Evolutionary conservation across 495 filamentous ascomycete species (phyloP), one percentile per base, ranked within the genome.

Genomic region (Rostrohypoxylon terebratum): DNA sequence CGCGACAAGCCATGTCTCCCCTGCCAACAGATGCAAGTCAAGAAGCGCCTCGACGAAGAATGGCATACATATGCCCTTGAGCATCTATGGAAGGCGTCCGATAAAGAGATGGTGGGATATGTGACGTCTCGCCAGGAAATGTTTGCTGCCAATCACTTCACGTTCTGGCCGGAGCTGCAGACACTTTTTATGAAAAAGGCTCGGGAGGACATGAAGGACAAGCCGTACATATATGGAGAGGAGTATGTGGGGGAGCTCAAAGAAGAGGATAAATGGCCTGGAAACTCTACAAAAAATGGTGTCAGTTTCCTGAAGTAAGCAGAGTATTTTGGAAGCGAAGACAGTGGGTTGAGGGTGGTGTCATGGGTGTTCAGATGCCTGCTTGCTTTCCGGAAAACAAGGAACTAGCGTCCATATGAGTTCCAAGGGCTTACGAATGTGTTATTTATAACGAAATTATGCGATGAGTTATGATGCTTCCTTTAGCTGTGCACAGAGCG

Each of bases 1-100:
- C 62, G 38, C 36, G 45, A 51, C 7, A 10, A 31, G 9, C 25
- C 31, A n/a, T 63, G 60, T 31, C n/a, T 40, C 14, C 60, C 44
- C 7, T 63, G 60, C 33, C 8, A 63, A 10, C 7, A 51, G 45
- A 53, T 18, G 36, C 16, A 63, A n/a, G 4, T 38, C 7, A 38
- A 16, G 18, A 16, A 8, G 18, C 44, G 60, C 60, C 28, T 63
- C 13, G 45, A 53, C 11, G 11, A 23, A 28, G 45, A 63, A 10
- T 63, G 60, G 60, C 31, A 63, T 13, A 8, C 16, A 6, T 53
- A 53, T 11, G 14, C 11, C 11, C 10, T 1, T 14, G 38, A 11
- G 14, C 4, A 42, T 4, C 14, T 42, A 4, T 42, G 38, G 38
- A 42, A 42, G 5, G n/a, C 20, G 28, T 16, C 60, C 0, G 16